phyloP scores from a whole-genome alignment of 345 rosid genomes.

The Citrus cavaleriei region DNA sequence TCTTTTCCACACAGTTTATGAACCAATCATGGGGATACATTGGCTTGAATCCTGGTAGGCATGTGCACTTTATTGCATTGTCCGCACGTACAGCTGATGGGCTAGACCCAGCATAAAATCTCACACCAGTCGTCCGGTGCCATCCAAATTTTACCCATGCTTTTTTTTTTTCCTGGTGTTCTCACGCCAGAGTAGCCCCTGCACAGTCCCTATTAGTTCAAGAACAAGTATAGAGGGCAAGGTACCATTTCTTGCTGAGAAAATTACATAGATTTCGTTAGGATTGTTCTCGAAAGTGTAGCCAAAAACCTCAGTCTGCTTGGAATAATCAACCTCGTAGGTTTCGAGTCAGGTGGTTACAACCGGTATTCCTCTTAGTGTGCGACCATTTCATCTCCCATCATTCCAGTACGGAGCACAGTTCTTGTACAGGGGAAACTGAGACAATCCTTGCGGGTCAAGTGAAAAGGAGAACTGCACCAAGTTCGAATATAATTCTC shows the following conservation, averaged over 20 bases:
- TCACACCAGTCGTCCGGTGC: slow-evolving; percentile 18
- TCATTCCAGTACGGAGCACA: slow-evolving; percentile 30
- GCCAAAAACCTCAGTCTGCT: too few species aligned
- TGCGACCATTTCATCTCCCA: slow-evolving; percentile 61
- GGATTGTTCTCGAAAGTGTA: too few species aligned
- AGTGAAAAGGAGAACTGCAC: background rate
- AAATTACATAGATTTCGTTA: too few species aligned
- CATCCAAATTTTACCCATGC: background rate
- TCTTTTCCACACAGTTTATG: background rate
- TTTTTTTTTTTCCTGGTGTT: background rate
- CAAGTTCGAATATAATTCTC: background rate
- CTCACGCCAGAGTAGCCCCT: slow-evolving; percentile 8
- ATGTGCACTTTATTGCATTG: slow-evolving; percentile 3
- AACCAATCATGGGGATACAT: background rate
- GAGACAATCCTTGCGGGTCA: slow-evolving; percentile 46
- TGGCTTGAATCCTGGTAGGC: slow-evolving; percentile 15
- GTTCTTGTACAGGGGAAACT: slow-evolving; percentile 38
- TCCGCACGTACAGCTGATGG: background rate
- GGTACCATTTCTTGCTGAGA: background rate
- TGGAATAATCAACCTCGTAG: too few species aligned
- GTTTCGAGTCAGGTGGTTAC: background rate
- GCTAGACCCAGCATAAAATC: slow-evolving; percentile 14
- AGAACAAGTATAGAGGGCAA: background rate
- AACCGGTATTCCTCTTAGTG: slow-evolving; percentile 71
- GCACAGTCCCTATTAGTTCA: background rate